A percentile compares a stretch with the other conserved stretches of the same genome.
Evolutionary conservation across 2,329 filamentous ascomycete genomes (phyloP).

Genomic region (Trichoderma cornu-damae): DNA sequence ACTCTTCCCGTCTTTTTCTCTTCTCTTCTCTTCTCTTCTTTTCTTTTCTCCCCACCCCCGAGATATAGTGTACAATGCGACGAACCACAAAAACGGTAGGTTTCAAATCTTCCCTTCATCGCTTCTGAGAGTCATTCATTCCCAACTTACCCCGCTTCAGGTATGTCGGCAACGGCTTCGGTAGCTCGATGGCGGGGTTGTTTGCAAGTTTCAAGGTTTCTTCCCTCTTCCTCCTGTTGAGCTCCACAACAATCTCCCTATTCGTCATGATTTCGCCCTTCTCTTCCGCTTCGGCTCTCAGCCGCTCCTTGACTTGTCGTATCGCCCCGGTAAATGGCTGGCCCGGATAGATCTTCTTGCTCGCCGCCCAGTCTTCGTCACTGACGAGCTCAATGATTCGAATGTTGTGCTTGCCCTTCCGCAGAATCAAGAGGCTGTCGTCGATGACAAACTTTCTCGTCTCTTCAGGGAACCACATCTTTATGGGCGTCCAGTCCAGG

Average conservation of each 20-base stretch:
- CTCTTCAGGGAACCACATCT: conserved; percentile 52
- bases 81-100: neutral
- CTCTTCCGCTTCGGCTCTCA: conserved; percentile 34
- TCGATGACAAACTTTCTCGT: conserved; percentile 58
- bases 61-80: conserved; percentile 29
- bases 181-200: conserved; percentile 40
- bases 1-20: neutral
- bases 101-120: neutral
- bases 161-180: conserved; percentile 18
- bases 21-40: no score
- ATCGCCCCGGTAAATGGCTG: conserved; percentile 46
- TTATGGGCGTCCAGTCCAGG: conserved; percentile 58
- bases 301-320: conserved; percentile 38
- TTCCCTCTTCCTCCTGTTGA: conserved; percentile 25
- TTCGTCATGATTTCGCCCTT: conserved; percentile 28
- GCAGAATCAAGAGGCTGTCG: conserved; percentile 53
- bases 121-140: neutral
- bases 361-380: conserved; percentile 49
- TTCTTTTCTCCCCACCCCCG: neutral
- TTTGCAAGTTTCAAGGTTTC: conserved; percentile 33
- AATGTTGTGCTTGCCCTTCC: conserved; percentile 60
- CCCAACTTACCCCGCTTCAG: conserved; percentile 23
- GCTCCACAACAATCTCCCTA: conserved; percentile 27
- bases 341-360: conserved; percentile 49
- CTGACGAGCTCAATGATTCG: conserved; percentile 55